Conservation (phyloP, 805 yeast species). For the Metschnikowia kunwiensis region DNA sequence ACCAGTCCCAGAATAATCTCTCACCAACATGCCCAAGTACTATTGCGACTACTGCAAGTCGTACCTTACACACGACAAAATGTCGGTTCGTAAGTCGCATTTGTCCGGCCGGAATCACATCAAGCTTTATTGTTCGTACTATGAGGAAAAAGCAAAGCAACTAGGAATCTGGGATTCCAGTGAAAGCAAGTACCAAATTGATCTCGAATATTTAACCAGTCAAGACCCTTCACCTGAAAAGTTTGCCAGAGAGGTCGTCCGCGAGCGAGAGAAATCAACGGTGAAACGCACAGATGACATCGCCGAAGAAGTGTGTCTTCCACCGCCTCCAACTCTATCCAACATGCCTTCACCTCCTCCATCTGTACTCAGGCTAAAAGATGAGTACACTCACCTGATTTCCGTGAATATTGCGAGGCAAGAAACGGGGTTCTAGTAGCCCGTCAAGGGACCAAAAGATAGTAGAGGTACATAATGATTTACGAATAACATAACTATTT, state of each 20-base stretch:
- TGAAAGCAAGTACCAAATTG: slow-evolving; percentile 35
- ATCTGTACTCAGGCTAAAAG: slow-evolving; percentile 15
- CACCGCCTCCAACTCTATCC: slow-evolving; percentile 19
- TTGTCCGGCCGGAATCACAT: slow-evolving; percentile 74
- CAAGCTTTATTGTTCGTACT: slow-evolving; percentile 68
- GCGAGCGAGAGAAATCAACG: slow-evolving; percentile 15
- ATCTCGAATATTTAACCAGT: slow-evolving; percentile 31
- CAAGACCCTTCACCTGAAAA: slow-evolving; percentile 27
- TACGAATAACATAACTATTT: too few species aligned
- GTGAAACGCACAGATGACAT: slow-evolving; percentile 15
- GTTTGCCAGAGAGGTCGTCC: slow-evolving; percentile 11
- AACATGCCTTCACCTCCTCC: slow-evolving; percentile 20
- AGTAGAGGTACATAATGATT: too few species aligned
- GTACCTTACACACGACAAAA: slow-evolving; percentile 82
- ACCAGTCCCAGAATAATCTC: neutral
- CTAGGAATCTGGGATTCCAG: slow-evolving; percentile 32
- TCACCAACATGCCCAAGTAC: slow-evolving; percentile 56
- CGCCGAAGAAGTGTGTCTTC: slow-evolving; percentile 16
- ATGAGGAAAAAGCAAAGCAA: slow-evolving; percentile 44
- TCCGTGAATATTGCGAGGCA: slow-evolving; percentile 14
- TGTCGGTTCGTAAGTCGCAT: slow-evolving; percentile 80
- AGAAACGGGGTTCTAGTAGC: slow-evolving; percentile 11
- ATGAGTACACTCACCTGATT: slow-evolving; percentile 14
- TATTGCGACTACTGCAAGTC: slow-evolving; percentile 85
- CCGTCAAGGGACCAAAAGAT: neutral